Percentiles rank a stretch among this genome's conserved stretches.
phyloP scores from a whole-genome alignment of 2,329 filamentous ascomycete species.

The Neopestalotiopsis rosae region DNA sequence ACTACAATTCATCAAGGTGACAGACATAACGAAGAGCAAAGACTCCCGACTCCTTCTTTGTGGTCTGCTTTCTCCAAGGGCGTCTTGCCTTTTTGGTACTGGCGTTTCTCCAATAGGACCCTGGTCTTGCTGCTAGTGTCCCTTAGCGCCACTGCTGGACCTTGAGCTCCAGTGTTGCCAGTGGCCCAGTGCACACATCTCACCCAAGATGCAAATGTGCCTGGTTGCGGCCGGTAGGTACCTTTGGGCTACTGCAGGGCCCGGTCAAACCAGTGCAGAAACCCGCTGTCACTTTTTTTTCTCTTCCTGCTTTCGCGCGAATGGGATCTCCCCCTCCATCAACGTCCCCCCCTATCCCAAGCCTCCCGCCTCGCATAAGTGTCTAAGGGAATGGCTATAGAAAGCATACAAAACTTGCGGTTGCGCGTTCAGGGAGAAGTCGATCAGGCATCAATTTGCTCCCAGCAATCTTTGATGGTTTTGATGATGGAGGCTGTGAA shows the following conservation, averaged over 20 bases:
- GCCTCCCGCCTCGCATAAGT: not conserved
- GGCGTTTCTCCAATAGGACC: not conserved
- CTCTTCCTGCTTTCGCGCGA: not conserved
- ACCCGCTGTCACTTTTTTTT: slow-evolving; percentile 11
- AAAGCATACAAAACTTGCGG: not conserved
- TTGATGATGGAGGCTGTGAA: too few relatives aligned
- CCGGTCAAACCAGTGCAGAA: not conserved
- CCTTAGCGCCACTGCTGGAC: not conserved
- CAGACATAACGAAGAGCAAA: not conserved
- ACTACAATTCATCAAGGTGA: not conserved
- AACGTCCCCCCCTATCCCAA: not conserved
- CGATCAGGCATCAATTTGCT: too few relatives aligned
- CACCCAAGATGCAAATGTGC: not conserved
- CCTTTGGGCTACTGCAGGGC: slow-evolving; percentile 10
- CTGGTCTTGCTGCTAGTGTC: not conserved
- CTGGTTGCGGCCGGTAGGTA: not conserved
- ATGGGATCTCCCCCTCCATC: slow-evolving; percentile 8
- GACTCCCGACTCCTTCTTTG: not conserved
- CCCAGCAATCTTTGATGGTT: too few relatives aligned
- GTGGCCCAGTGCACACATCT: not conserved
- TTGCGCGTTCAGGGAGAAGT: not conserved
- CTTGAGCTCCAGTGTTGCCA: not conserved
- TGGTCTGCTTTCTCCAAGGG: not conserved
- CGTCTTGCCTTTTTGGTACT: not conserved
- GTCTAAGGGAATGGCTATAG: not conserved